Conservation (phyloP, 176 grass and related monocot genomes). For the Oryza glumipatula region DNA sequence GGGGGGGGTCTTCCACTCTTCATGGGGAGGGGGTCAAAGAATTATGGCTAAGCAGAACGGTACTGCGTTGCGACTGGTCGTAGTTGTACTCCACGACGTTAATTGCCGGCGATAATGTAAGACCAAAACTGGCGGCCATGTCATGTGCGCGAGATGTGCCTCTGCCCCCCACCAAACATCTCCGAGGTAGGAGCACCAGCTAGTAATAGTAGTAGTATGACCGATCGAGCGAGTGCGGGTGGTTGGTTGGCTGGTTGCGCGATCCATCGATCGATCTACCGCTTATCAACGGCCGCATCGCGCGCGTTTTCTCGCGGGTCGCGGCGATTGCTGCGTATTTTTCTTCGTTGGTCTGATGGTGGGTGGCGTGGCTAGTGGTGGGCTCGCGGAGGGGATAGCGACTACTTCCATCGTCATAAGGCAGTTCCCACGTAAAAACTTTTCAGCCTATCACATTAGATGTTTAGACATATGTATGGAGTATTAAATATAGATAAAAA, state of each 20-base stretch:
- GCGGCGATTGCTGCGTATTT: too few relatives aligned
- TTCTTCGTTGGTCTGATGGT: too few relatives aligned
- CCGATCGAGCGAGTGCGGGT: slow-evolving; percentile 8
- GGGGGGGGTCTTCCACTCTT: background rate
- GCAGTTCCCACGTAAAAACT: too few relatives aligned
- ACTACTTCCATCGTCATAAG: too few relatives aligned
- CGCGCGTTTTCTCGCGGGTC: too few relatives aligned
- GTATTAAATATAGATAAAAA: too few relatives aligned
- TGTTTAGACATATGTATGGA: too few relatives aligned
- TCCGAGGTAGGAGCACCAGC: too few relatives aligned
- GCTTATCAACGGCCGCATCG: background rate
- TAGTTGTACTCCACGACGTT: slow-evolving; percentile 11
- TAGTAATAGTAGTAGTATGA: too few relatives aligned
- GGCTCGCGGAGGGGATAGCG: background rate
- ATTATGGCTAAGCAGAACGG: background rate
- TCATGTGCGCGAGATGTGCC: slow-evolving; percentile 29
- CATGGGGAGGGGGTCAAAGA: background rate
- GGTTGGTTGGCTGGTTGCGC: slow-evolving; percentile 24
- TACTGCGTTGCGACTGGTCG: background rate
- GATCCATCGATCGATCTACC: slow-evolving; percentile 16
- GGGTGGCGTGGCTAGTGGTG: background rate
- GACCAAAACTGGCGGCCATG: background rate
- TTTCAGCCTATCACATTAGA: too few relatives aligned
- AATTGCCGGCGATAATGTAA: slow-evolving; percentile 5
- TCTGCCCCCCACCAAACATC: background rate